A percentile compares a stretch with the other conserved stretches of the same genome.
Conservation (phyloP, 2,329 filamentous ascomycete species). For the Fusarium pininemorale region DNA sequence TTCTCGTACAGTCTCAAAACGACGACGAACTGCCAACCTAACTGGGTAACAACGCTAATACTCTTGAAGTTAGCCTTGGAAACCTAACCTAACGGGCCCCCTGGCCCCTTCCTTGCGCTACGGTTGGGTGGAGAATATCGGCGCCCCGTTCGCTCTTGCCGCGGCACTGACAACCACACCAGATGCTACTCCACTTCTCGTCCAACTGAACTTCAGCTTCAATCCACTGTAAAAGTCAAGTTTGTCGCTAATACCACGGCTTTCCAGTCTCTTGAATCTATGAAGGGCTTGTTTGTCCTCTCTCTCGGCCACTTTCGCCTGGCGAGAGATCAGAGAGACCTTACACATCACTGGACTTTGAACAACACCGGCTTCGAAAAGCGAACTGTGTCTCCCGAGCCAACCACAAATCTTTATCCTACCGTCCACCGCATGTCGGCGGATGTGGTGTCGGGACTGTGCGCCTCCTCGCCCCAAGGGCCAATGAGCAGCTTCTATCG, state of each 20-base stretch:
- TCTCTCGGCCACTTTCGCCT: background rate
- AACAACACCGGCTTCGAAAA: conserved; percentile 14
- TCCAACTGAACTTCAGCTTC: conserved; percentile 8
- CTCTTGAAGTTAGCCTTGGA: background rate
- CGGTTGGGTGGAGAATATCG: conserved; percentile 13
- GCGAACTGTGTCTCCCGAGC: conserved; percentile 8
- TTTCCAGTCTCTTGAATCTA: background rate
- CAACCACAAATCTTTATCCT: conserved; percentile 20
- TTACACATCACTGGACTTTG: background rate
- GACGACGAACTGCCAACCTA: conserved; percentile 14
- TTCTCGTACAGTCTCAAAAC: conserved; percentile 9
- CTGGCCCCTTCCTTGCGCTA: conserved; percentile 24
- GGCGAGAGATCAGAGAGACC: background rate
- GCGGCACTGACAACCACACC: conserved; percentile 24
- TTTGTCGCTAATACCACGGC: background rate
- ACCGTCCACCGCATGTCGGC: conserved; percentile 32
- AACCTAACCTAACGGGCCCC: background rate
- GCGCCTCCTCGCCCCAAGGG: conserved; percentile 27
- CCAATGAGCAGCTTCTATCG: conserved; percentile 30
- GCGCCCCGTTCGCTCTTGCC: conserved; percentile 32
- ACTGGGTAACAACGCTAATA: conserved; percentile 8
- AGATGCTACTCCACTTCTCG: background rate
- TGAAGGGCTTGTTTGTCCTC: background rate
- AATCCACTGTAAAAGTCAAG: background rate
- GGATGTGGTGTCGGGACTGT: conserved; percentile 40